Conservation (phyloP, 768 basidiomycete genomes). For the Amanita polypyramis region DNA sequence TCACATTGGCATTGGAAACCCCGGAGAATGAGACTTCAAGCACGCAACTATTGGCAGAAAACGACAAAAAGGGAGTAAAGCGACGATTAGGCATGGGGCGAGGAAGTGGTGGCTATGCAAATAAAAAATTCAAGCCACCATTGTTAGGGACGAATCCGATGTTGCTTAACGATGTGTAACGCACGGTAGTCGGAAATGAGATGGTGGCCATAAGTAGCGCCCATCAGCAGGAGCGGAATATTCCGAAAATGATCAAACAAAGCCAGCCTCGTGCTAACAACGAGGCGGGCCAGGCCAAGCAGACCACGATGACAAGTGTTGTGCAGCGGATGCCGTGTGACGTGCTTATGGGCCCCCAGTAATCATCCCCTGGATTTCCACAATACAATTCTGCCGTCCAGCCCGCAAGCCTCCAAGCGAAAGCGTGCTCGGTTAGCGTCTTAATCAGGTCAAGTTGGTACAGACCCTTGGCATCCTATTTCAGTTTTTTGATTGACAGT, state of each 20-base stretch:
- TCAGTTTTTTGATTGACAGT: conserved; percentile 3
- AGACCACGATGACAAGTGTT: conserved; percentile 4
- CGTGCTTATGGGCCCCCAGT: neutral
- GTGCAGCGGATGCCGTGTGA: conserved; percentile 6
- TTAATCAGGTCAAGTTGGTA: neutral
- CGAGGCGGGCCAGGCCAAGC: conserved; percentile 22
- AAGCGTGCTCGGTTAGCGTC: conserved; percentile 1
- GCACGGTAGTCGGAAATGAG: neutral
- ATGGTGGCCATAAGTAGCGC: neutral
- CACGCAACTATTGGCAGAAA: neutral
- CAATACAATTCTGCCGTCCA: neutral
- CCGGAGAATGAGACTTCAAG: too few relatives aligned
- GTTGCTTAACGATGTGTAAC: too few relatives aligned
- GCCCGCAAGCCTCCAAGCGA: neutral
- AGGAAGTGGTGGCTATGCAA: conserved; percentile 38
- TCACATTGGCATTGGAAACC: too few relatives aligned
- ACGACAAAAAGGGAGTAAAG: conserved; percentile 26
- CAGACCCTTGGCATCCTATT: neutral
- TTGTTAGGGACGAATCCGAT: too few relatives aligned
- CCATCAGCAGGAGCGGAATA: too few relatives aligned
- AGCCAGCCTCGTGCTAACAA: conserved; percentile 30
- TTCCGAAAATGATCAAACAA: neutral
- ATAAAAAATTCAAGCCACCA: conserved; percentile 65
- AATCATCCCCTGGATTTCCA: conserved; percentile 4
- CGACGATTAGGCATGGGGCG: conserved; percentile 58